Evolutionary conservation across 768 basidiomycete species (phyloP), one percentile per base, ranked within the genome.

Genomic region (Pisolithus microcarpus): DNA sequence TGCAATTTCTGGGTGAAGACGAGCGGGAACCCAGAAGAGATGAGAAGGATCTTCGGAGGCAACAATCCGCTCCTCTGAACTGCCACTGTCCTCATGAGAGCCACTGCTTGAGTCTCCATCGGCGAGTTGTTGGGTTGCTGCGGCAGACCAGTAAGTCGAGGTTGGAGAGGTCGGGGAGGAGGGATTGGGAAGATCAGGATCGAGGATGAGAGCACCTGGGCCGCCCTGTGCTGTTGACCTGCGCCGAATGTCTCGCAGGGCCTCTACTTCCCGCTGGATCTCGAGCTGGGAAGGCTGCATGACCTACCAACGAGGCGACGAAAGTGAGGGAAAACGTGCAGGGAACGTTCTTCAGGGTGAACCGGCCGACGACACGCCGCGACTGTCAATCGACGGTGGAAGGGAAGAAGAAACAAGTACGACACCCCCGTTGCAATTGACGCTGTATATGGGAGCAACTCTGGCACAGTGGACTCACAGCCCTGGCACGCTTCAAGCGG

Each of bases 11-110:
- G 96, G 96, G 65, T 98, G 96, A 34, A 97, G 75, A 52, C 86
- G 81, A 15, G 96, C 96, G 48, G 96, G 96, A 26, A 99, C 92
- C 96, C 96, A 99, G 76, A 98, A 98, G 56, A 97, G 81, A 68
- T 91, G 87, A 61, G 85, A 84, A 2, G 89, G 85, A 71, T 95
- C 90, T 59, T 89, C 84, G 37, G 77, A 66, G 19, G 61, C n/a
- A n/a, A 39, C 10, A 7, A 38, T 49, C 46, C 59, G 65, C 23
- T 67, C 68, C 47, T 69, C 68, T 15, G 68, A 68, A 60, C 62
- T 68, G 57, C 67, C 64, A 58, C 61, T 64, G 51, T 68, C 72
- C 56, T 72, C 70, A 53, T 71, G 68, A 45, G 72, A 71, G 56
- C 69, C 66, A 43, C 69, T 71, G 43, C 67, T 71, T 23, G 71